A percentile compares a stretch with the other conserved stretches of the same genome.
Evolutionary conservation across 2,329 filamentous ascomycete species (phyloP).

Genomic region (Colletotrichum navitas): DNA sequence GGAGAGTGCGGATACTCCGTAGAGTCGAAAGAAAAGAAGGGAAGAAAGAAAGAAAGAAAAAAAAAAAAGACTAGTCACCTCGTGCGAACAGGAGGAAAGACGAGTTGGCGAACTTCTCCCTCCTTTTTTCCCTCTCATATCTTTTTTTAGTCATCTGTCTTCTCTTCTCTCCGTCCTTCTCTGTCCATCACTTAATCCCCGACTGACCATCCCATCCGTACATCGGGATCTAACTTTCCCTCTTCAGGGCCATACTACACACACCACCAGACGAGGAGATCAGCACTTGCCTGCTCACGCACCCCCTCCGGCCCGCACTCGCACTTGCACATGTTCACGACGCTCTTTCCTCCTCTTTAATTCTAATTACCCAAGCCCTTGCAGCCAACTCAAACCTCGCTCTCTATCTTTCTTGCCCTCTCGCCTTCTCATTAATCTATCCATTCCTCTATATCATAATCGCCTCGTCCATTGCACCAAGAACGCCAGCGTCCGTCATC

Average conservation of each 20-base stretch:
- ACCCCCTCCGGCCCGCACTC: conserved; percentile 13
- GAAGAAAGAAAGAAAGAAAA: background rate
- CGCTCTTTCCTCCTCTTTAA: conserved; percentile 34
- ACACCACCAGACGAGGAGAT: conserved; percentile 21
- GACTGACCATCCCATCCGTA: too few species aligned
- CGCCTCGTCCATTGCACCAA: conserved; percentile 22
- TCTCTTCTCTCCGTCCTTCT: conserved; percentile 17
- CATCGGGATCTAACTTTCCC: conserved; percentile 26
- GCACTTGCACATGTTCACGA: conserved; percentile 39
- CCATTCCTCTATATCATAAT: background rate
- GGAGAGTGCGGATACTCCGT: background rate
- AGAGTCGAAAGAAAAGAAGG: background rate
- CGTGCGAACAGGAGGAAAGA: background rate
- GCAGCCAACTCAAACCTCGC: background rate
- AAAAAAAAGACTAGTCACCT: background rate
- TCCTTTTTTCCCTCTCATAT: background rate
- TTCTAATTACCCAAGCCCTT: conserved; percentile 28
- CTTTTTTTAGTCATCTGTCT: background rate
- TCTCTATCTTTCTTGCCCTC: conserved; percentile 12
- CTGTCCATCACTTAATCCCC: conserved; percentile 10
- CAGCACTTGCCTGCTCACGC: conserved; percentile 6
- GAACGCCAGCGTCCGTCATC: conserved; percentile 28
- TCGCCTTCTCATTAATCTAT: background rate
- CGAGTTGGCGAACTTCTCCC: conserved; percentile 12
- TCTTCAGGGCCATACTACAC: conserved; percentile 22